Base-by-base conservation (phyloP, 352 stramenopile species). In the Globisporangium yorkense region DNA sequence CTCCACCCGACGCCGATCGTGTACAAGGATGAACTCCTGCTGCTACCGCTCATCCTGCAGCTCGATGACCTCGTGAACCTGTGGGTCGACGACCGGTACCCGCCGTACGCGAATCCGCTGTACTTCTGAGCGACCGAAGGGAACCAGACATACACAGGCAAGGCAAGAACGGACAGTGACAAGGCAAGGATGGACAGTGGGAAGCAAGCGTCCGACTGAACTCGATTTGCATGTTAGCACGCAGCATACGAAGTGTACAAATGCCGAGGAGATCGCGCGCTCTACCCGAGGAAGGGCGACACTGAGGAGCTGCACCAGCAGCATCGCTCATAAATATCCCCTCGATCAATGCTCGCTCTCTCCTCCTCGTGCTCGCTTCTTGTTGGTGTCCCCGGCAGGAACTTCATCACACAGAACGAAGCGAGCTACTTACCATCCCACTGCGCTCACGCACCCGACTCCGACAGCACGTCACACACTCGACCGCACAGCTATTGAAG, bases 11-110 rank as follows among this genome's bases (percentile, higher is more conserved):
- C 62, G 35, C 78, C 83, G 0, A 62, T 89, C 24, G 53, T 65
- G 31, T 87, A 81, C 54, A 73, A 74, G 31, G 77, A 91, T 47
- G 74, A 89, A 40, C 55, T 88, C 27, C 63, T 79, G 1, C 51
- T 89, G 35, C 57, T 89, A 6, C 68, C 79, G 29, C 65, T 88
- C 45, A 77, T 91, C 29, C 54, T 89, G 40, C 74, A 90, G 21
- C 63, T 78, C 29, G 80, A 93, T 57, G 79, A 88, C 51, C 57
- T 91, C 33, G 60, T 84, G 33, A 89, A 87, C 44, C 77, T 85
- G 56, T 89, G 79, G 76, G 85, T 91, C 55, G 79, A 91, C 54
- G 74, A 84, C 35, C 66, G 71, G 16, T 87, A 88, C 57, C 82
- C 75, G 10, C 79, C 73, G 3, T 91, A 89, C 54, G 72, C 77